These are phyloP conservation scores for Stachybotrys echinatus DNA, from an alignment of 2,329 filamentous ascomycete species.

Conservation along the genomic window DNA sequence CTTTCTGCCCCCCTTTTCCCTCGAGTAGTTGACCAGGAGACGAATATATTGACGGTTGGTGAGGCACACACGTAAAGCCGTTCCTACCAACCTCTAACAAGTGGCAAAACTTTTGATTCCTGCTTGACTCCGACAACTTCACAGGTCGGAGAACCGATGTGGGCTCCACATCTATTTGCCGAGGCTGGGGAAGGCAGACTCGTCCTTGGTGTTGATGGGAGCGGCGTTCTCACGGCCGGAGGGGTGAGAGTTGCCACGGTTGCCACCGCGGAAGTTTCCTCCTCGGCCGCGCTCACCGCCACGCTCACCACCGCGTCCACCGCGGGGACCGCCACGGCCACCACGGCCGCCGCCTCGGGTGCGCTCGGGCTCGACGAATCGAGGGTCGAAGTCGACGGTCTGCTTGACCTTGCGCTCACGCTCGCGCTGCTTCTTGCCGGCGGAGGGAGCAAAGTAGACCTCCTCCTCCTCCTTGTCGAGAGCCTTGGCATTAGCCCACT, in stretches of 20 bases:
- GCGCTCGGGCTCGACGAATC: conserved; percentile 67
- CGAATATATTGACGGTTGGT: conserved; percentile 15
- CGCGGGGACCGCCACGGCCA: conserved; percentile 47
- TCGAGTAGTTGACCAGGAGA: conserved; percentile 1
- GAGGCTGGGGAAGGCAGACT: conserved; percentile 57
- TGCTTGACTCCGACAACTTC: background rate
- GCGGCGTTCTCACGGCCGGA: conserved; percentile 19
- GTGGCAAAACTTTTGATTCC: background rate
- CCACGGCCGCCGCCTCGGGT: conserved; percentile 44
- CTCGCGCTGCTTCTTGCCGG: conserved; percentile 77
- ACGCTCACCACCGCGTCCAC: conserved; percentile 42
- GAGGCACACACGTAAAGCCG: background rate
- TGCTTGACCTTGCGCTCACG: conserved; percentile 92
- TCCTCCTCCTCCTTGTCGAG: conserved; percentile 65
- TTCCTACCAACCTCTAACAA: background rate
- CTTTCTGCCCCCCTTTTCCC: conserved; percentile 4
- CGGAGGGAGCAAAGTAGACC: conserved; percentile 69
- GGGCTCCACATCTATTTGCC: conserved; percentile 35
- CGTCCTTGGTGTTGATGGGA: conserved; percentile 51
- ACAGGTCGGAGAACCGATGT: background rate
- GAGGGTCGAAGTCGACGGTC: conserved; percentile 81
- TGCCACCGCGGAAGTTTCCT: conserved; percentile 20
- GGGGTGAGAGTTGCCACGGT: background rate
- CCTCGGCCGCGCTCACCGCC: conserved; percentile 39
- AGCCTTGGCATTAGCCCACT: conserved; percentile 82